Percentiles rank a stretch among this genome's conserved stretches.
Evolutionary conservation across 768 basidiomycete genomes (phyloP).

Genomic region (Agaricus sinodeliciosus): DNA sequence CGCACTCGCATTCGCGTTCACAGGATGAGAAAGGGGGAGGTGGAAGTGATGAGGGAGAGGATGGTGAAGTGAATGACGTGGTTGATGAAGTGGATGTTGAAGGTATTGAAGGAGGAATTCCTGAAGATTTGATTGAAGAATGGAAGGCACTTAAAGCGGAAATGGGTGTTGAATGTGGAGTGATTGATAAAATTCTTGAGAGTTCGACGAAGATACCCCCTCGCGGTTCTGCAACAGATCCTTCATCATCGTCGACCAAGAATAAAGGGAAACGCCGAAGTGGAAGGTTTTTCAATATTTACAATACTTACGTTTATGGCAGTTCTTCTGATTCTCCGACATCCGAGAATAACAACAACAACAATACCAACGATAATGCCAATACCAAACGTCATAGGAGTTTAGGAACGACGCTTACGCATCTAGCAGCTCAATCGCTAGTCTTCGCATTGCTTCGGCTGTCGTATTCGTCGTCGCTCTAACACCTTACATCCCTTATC

Average conservation of each 20-base stretch:
- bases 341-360: not conserved
- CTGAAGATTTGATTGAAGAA: slow-evolving; percentile 62
- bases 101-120: slow-evolving; percentile 43
- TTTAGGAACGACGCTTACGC: slow-evolving; percentile 9
- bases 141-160: slow-evolving; percentile 79
- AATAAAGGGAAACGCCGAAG: slow-evolving; percentile 24
- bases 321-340: slow-evolving; percentile 23
- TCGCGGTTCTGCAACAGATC: slow-evolving; percentile 6
- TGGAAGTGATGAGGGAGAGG: not conserved
- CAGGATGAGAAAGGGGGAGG: not conserved
- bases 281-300: slow-evolving; percentile 76
- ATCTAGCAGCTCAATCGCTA: slow-evolving; percentile 39
- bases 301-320: slow-evolving; percentile 63
- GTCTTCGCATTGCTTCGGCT: slow-evolving; percentile 57
- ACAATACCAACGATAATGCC: not conserved
- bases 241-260: slow-evolving; percentile 10
- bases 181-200: slow-evolving; percentile 68
- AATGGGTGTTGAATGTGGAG: slow-evolving; percentile 68
- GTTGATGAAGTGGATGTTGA: slow-evolving; percentile 1
- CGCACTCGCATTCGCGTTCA: no score
- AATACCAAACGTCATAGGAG: not conserved
- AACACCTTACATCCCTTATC: slow-evolving; percentile 45
- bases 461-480: slow-evolving; percentile 55
- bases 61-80: not conserved
- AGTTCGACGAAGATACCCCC: slow-evolving; percentile 19